Conservation (phyloP, 306 rosid species). For the Cicer yamashitae region DNA sequence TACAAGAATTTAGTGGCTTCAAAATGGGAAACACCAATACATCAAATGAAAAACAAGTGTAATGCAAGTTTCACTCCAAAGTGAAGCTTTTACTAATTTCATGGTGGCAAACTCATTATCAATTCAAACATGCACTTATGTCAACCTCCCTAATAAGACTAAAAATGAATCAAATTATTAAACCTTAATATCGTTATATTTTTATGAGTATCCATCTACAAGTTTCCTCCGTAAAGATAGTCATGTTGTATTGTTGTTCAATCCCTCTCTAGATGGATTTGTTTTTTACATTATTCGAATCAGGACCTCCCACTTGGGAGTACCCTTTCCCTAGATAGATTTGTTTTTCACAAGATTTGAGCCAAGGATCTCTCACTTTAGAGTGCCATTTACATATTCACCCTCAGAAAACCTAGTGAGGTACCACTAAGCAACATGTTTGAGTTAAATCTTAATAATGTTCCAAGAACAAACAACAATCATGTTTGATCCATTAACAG, state of each 20-base stretch:
- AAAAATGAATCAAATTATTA: slow-evolving; percentile 33
- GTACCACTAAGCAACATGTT: background rate
- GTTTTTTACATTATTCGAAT: background rate
- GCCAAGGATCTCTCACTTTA: background rate
- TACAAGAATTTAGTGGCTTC: background rate
- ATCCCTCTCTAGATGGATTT: background rate
- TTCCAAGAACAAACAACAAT: background rate
- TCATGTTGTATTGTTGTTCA: no score
- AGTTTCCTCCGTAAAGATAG: background rate
- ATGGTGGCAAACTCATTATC: no score
- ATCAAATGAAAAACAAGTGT: background rate
- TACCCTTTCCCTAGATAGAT: background rate
- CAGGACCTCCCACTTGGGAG: background rate
- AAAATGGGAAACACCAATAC: background rate
- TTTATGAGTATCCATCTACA: background rate
- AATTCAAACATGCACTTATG: background rate
- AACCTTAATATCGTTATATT: background rate
- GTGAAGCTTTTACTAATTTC: no score
- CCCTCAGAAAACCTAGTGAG: background rate
- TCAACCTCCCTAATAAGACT: background rate
- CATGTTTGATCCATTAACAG: slow-evolving; percentile 29
- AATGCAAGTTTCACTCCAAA: background rate
- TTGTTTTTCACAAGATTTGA: background rate
- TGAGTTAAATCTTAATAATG: background rate
- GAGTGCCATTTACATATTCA: slow-evolving; percentile 1